Conservation (phyloP, 495 filamentous ascomycete species). For the Geoglossum glabrum region DNA sequence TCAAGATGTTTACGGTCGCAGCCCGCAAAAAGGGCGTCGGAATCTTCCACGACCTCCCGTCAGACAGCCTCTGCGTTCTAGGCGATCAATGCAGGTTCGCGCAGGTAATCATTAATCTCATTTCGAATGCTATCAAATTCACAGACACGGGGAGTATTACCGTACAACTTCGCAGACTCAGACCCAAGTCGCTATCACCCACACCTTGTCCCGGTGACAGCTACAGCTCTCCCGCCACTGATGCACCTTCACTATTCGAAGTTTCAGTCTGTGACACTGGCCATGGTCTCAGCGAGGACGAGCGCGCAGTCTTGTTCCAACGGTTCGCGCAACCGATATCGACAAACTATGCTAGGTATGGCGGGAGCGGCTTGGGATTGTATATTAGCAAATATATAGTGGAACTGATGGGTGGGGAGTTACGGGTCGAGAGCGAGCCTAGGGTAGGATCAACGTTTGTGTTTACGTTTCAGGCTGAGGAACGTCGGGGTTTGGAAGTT, state of each 20-base stretch:
- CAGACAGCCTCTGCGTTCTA: conserved; percentile 18
- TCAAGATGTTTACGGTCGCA: conserved; percentile 57
- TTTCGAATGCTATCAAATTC: conserved; percentile 27
- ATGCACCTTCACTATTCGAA: conserved; percentile 13
- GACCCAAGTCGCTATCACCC: not conserved
- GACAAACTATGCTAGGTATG: conserved; percentile 61
- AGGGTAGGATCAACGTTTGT: conserved; percentile 66
- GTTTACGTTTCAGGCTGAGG: conserved; percentile 52
- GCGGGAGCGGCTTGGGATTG: conserved; percentile 63
- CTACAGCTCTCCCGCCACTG: conserved; percentile 2
- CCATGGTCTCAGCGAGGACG: conserved; percentile 49
- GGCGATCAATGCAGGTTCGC: conserved; percentile 50
- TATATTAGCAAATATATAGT: conserved; percentile 65
- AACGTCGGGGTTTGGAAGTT: conserved; percentile 16
- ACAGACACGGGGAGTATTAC: conserved; percentile 36
- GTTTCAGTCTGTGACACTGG: conserved; percentile 59
- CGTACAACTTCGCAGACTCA: conserved; percentile 29
- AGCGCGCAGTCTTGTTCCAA: conserved; percentile 57
- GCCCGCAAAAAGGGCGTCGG: conserved; percentile 45
- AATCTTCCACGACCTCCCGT: conserved; percentile 16
- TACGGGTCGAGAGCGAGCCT: conserved; percentile 52
- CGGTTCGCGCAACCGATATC: conserved; percentile 66
- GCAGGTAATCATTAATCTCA: conserved; percentile 41
- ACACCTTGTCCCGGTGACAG: not conserved
- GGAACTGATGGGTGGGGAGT: conserved; percentile 67